phyloP scores from a whole-genome alignment of 164 flowering plant genomes.

The Berberis vulgaris region DNA sequence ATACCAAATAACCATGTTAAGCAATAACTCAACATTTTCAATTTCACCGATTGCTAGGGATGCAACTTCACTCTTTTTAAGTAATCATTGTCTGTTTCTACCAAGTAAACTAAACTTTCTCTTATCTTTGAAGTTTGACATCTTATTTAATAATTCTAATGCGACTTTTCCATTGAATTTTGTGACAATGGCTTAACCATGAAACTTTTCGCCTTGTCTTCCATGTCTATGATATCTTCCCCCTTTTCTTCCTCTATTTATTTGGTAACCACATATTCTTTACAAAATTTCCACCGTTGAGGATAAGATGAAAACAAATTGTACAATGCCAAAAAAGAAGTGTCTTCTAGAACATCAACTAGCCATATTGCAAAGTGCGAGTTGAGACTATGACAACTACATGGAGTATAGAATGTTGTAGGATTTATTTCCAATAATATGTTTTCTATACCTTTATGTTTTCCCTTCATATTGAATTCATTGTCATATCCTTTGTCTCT shows the following conservation, averaged over 20 bases:
- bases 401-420: slow-evolving; percentile 1
- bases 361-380: not conserved
- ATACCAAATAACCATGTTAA: not conserved
- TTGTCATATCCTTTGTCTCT: slow-evolving; percentile 4
- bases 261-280: not conserved
- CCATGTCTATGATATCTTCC: too few relatives aligned
- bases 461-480: slow-evolving; percentile 6
- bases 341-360: not conserved
- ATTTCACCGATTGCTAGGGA: not conserved
- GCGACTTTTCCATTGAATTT: not conserved
- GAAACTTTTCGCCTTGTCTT: not conserved
- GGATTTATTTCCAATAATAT: slow-evolving; percentile 1
- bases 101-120: too few relatives aligned
- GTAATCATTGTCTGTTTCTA: too few relatives aligned
- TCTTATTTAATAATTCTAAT: too few relatives aligned
- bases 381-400: slow-evolving; percentile 6
- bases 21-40: not conserved
- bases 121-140: too few relatives aligned
- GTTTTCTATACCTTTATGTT: not conserved
- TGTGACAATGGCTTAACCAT: not conserved
- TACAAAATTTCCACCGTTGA: not conserved
- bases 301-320: not conserved
- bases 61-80: not conserved
- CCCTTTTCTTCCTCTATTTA: too few relatives aligned
- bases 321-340: not conserved